A percentile compares a stretch with the other conserved stretches of the same genome.
phyloP scores from a whole-genome alignment of 73 alveolate genomes.

The Symbiodinium natans region DNA sequence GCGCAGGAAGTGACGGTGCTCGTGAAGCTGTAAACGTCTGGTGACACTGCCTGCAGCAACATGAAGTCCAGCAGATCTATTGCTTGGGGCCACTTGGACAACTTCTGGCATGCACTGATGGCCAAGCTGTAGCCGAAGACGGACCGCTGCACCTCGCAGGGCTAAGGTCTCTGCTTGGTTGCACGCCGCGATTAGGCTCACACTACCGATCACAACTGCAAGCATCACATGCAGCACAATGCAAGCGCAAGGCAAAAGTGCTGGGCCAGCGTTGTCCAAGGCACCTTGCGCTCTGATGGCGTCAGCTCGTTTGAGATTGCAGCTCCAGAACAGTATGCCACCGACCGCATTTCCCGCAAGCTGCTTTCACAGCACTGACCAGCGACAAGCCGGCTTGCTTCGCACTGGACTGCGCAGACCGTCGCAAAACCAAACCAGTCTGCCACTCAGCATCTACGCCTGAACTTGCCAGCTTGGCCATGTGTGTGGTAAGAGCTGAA shows the following conservation, averaged over 20 bases:
- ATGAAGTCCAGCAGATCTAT: neutral
- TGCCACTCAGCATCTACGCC: neutral
- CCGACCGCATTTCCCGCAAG: neutral
- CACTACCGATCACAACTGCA: neutral
- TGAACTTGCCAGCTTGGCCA: no score
- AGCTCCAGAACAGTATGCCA: neutral
- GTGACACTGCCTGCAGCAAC: neutral
- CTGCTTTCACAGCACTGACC: neutral
- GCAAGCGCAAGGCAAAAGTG: no score
- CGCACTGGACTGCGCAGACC: neutral
- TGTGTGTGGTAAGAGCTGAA: no score
- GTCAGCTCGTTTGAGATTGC: neutral
- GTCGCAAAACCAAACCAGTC: neutral
- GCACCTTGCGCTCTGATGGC: neutral
- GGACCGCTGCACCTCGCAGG: neutral
- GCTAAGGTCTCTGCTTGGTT: no score
- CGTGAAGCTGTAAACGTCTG: constrained; percentile 38
- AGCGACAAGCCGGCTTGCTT: neutral
- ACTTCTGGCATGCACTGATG: neutral
- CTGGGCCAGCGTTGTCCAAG: no score
- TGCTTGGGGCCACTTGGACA: constrained; percentile 19
- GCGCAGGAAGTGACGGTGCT: constrained; percentile 11
- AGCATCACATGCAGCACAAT: neutral
- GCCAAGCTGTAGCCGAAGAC: neutral
- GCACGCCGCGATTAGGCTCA: neutral